Evolutionary conservation across 257 asterid genomes (phyloP), one percentile per base, ranked within the genome.

Genomic region (Hygrophila difformis): DNA sequence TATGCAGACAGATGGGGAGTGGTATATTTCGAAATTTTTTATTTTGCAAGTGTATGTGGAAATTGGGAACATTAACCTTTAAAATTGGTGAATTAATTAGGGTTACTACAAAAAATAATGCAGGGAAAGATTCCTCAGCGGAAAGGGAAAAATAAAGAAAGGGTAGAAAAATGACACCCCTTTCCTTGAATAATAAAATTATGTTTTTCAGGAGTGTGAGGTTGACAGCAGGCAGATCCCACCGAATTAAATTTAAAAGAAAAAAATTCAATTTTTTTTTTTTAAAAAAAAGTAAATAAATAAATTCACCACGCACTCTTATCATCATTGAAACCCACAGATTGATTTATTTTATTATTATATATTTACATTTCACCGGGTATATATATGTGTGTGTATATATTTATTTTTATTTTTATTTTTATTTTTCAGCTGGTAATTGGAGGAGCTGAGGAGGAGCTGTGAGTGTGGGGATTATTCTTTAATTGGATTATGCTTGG

Each of bases 191-290:
- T n/a, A n/a, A n/a, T n/a, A n/a, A 26, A 26, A 3, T 48, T 56
- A 39, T 50, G 31, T n/a, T 9, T 64, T 48, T 51, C 36, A 55
- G 53, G 37, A 62, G 77, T 55, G 69, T 72, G 92, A 86, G 77
- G 10, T 10, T 4, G 8, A 77, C 72, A 56, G 93, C 89, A 84
- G 93, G 75, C 75, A 76, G 95, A 84, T 81, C 93, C 93, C 81
- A 81, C 88, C 80, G 63, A 62, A 76, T 78, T 73, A 75, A 78
- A 76, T 74, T n/a, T n/a, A n/a, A n/a, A n/a, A n/a, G n/a, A n/a
- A n/a, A n/a, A n/a, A n/a, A n/a, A n/a, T n/a, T n/a, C n/a, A n/a
- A n/a, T n/a, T n/a, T n/a, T n/a, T n/a, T n/a, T n/a, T n/a, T n/a
- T n/a, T n/a, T n/a, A n/a, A n/a, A n/a, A n/a, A n/a, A n/a, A 26